These are phyloP conservation scores for Trametes cingulata DNA, from an alignment of 768 basidiomycete genomes.

Conservation along the genomic window DNA sequence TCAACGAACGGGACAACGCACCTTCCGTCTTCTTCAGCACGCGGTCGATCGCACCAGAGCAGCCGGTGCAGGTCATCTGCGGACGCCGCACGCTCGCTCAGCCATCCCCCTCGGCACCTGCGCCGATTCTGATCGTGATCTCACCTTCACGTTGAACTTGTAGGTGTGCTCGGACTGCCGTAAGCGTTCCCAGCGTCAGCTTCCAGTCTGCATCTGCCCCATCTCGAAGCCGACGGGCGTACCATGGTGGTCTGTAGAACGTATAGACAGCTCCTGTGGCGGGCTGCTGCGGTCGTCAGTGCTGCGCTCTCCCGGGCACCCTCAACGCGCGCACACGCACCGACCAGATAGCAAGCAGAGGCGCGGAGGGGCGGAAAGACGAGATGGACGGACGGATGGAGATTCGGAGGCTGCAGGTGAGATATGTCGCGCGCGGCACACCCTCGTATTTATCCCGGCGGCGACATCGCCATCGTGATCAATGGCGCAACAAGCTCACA, in stretches of 20 bases:
- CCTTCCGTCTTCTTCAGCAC: slow-evolving; percentile 69
- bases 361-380: neutral
- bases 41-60: slow-evolving; percentile 78
- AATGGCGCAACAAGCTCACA: slow-evolving; percentile 20
- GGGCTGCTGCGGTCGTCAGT: neutral
- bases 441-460: slow-evolving; percentile 10
- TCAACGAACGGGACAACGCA: neutral
- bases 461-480: slow-evolving; percentile 16
- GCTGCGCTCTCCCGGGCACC: too few relatives aligned
- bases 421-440: neutral
- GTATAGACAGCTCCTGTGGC: neutral
- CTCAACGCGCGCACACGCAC: neutral
- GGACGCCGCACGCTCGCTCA: neutral
- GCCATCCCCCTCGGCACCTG: slow-evolving; percentile 9
- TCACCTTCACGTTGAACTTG: slow-evolving; percentile 83
- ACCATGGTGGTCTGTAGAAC: slow-evolving; percentile 16
- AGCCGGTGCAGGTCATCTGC: slow-evolving; percentile 87
- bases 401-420: neutral
- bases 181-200: neutral
- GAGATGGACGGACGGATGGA: neutral
- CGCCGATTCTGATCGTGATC: neutral
- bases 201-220: neutral
- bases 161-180: slow-evolving; percentile 49
- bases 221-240: slow-evolving; percentile 1
- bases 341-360: neutral